Percentiles rank a stretch among this genome's conserved stretches.
Evolutionary conservation across 441 rosid species (phyloP).

Genomic region (Erodium chrysanthum): DNA sequence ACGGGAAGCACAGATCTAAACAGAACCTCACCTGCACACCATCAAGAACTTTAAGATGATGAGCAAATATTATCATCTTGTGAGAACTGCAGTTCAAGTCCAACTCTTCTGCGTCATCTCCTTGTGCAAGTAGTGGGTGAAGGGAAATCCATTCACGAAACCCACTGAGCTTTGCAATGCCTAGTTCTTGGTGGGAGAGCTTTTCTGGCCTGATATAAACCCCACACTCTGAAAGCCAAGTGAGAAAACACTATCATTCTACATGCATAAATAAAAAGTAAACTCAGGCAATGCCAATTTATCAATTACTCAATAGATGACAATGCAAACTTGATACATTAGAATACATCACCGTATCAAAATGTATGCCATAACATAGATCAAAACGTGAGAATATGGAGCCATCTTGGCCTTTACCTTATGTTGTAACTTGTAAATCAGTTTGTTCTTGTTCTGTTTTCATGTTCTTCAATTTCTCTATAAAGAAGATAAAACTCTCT

Average conservation of each 20-base stretch:
- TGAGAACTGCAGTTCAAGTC: slow-evolving; percentile 33
- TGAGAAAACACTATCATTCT: slow-evolving; percentile 9
- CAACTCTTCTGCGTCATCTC: slow-evolving; percentile 38
- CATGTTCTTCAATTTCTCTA: too few relatives aligned
- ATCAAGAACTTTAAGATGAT: slow-evolving; percentile 91
- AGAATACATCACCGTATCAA: too few relatives aligned
- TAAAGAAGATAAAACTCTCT: too few relatives aligned
- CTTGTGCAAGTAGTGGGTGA: slow-evolving; percentile 51
- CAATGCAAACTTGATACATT: too few relatives aligned
- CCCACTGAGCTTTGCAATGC: slow-evolving; percentile 80
- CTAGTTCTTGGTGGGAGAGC: slow-evolving; percentile 78
- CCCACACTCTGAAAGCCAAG: slow-evolving; percentile 35
- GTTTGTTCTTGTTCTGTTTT: too few relatives aligned
- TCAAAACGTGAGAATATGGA: too few relatives aligned
- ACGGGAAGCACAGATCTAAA: slow-evolving; percentile 4
- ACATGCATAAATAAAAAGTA: background rate
- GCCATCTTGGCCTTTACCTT: too few relatives aligned
- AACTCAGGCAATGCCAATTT: too few relatives aligned
- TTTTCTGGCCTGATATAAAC: slow-evolving; percentile 26
- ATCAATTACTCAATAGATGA: too few relatives aligned
- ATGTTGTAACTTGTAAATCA: too few relatives aligned
- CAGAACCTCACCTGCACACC: slow-evolving; percentile 64
- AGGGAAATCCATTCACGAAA: slow-evolving; percentile 80
- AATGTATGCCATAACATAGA: too few relatives aligned
- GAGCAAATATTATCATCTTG: slow-evolving; percentile 89